These are phyloP conservation scores for Auricularia sp. DNA, from an alignment of 768 basidiomycete genomes.

Conservation along the genomic window DNA sequence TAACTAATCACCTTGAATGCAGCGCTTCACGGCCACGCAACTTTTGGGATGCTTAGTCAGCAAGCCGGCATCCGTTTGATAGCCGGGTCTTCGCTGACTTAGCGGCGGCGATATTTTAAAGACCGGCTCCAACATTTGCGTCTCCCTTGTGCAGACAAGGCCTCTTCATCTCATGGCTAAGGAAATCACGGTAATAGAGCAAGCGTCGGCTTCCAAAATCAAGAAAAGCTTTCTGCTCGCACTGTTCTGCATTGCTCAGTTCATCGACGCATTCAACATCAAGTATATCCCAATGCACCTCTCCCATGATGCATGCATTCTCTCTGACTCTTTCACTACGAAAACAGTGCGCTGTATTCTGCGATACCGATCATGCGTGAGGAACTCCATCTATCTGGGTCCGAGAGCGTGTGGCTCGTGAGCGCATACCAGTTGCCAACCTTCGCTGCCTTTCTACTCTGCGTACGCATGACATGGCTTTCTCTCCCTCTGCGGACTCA, in stretches of 20 bases:
- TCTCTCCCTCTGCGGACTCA: not conserved
- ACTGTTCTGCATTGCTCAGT: not conserved
- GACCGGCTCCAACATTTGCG: no score
- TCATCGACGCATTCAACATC: slow-evolving; percentile 1
- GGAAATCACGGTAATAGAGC: no score
- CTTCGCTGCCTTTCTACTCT: slow-evolving; percentile 26
- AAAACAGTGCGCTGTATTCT: slow-evolving; percentile 20
- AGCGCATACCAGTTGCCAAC: slow-evolving; percentile 26
- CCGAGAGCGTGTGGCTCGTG: slow-evolving; percentile 25
- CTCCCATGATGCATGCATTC: slow-evolving; percentile 15
- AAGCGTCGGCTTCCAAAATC: no score
- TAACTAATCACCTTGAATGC: no score
- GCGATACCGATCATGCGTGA: slow-evolving; percentile 21
- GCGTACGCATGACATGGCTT: slow-evolving; percentile 16
- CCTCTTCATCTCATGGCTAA: no score
- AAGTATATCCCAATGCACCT: slow-evolving; percentile 28
- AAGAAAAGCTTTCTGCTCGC: not conserved
- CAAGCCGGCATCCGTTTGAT: no score
- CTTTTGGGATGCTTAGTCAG: no score
- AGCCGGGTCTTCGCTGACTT: no score
- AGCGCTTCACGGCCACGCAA: no score
- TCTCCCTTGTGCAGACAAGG: no score
- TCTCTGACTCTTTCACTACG: slow-evolving; percentile 21
- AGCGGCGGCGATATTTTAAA: no score
- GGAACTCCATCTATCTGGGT: slow-evolving; percentile 17